Evolutionary conservation across 192 early-diverging fungal genomes (phyloP).

Genomic region (Diversispora epigaea): DNA sequence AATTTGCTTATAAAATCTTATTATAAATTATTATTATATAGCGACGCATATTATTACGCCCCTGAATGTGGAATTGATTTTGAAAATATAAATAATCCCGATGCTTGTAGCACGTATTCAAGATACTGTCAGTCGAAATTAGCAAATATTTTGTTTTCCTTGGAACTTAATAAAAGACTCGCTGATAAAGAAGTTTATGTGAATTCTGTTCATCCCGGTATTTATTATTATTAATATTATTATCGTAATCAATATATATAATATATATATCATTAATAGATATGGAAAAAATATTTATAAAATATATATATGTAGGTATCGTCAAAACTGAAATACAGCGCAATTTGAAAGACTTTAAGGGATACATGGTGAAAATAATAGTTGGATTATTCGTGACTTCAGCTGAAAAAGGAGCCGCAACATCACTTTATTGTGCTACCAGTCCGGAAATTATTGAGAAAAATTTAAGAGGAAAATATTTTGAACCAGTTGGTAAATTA

Average conservation of each 20-base stretch:
- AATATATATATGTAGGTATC: too few species aligned
- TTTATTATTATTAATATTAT: conserved; percentile 11
- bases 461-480: conserved; percentile 37
- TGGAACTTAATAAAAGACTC: too few species aligned
- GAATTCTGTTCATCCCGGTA: too few species aligned
- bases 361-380: background rate
- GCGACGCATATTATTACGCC: conserved; percentile 35
- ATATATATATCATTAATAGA: too few species aligned
- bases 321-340: background rate
- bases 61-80: conserved; percentile 42
- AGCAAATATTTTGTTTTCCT: too few species aligned
- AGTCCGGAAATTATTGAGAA: conserved; percentile 56
- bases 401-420: conserved; percentile 48
- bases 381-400: conserved; percentile 18
- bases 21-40: conserved; percentile 16
- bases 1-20: too few species aligned
- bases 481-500: conserved; percentile 40
- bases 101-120: too few species aligned
- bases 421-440: conserved; percentile 49
- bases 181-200: too few species aligned
- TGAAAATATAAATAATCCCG: too few species aligned
- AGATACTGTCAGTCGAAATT: too few species aligned
- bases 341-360: background rate
- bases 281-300: too few species aligned
- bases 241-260: too few species aligned